Evolutionary conservation across 345 rosid species (phyloP), one percentile per base, ranked within the genome.

Genomic region (Erucastrum elatum): DNA sequence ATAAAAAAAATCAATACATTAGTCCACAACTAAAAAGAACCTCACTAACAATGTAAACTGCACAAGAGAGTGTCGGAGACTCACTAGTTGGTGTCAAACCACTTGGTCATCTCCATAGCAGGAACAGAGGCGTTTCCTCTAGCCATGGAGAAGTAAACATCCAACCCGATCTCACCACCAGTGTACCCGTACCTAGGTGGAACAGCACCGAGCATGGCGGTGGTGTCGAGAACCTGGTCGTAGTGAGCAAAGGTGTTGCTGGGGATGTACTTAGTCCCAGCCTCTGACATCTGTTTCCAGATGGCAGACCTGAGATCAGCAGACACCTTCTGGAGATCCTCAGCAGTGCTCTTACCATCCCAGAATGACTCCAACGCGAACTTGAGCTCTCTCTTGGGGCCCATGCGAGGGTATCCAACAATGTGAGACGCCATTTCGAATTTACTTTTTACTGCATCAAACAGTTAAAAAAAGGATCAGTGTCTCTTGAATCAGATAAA

Each of bases 61-160:
- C n/a, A n/a, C 35, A 73, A 49, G 21, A 71, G 8, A 8, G 1
- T 4, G 8, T 15, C n/a, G 0, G 27, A 77, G 66, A 94, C 98
- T 90, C 86, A 94, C 98, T 94, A 94, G 93, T 95, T 95, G 88
- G 99, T 95, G 88, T 95, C 99, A 51, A 95, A 93, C 99, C 99
- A 95, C 92, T 95, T 95, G 83, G 98, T 95, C 99, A 95, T 95
- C 80, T 95, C 99, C 99, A 95, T 95, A 49, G 99, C 99, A 8
- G 99, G 98, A 0, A 89, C 97, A 64, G 94, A 77, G 83, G 98
- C 98, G 60, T 94, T 94, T 78, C 98, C 98, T 86, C 98, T 91
- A 80, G 97, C 98, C 98, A 94, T 92, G 72, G 98, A 94, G 87
- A 94, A 94, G 89, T 87, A 95, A 46, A 84, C 78, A 46, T 89